phyloP scores from a whole-genome alignment of 352 stramenopile genomes.

The Phytophthora tubulina region DNA sequence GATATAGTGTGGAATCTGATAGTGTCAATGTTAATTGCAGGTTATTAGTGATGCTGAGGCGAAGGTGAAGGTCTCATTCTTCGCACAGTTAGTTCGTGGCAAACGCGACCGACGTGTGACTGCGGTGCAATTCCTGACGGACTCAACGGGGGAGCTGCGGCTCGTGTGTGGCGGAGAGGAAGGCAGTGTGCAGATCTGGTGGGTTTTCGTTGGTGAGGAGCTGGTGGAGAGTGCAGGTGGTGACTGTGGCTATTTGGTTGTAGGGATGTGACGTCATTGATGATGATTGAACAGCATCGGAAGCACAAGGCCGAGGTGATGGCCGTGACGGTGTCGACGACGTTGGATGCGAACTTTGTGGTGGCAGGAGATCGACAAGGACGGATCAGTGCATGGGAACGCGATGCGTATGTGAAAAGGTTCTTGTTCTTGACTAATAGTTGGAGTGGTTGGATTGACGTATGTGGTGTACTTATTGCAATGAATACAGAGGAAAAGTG shows the following conservation, averaged over 20 bases:
- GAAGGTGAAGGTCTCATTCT: conserved; percentile 45
- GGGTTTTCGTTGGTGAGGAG: conserved; percentile 6
- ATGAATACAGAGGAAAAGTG: conserved; percentile 47
- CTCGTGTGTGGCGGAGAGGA: conserved; percentile 75
- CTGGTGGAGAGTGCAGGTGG: background rate
- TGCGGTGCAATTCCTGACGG: conserved; percentile 56
- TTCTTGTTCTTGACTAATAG: background rate
- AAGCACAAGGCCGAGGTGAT: conserved; percentile 73
- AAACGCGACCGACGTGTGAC: conserved; percentile 75
- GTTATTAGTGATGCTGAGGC: background rate
- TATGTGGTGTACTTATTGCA: conserved; percentile 2
- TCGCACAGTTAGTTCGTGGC: conserved; percentile 58
- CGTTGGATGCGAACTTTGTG: conserved; percentile 54
- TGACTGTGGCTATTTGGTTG: background rate
- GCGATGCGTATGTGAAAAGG: conserved; percentile 52
- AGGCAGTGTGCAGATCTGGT: conserved; percentile 82
- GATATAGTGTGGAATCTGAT: background rate
- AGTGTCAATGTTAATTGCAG: conserved; percentile 1
- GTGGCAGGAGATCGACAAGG: conserved; percentile 73
- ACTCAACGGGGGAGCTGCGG: conserved; percentile 42
- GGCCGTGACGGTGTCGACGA: conserved; percentile 45
- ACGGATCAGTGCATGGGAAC: conserved; percentile 63
- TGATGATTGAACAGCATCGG: conserved; percentile 68
- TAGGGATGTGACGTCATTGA: conserved; percentile 61
- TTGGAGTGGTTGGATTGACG: conserved; percentile 4